Percentiles rank a stretch among this genome's conserved stretches.
Conservation (phyloP, 176 grass and related monocot genomes). For the Aegilops speltoides region DNA sequence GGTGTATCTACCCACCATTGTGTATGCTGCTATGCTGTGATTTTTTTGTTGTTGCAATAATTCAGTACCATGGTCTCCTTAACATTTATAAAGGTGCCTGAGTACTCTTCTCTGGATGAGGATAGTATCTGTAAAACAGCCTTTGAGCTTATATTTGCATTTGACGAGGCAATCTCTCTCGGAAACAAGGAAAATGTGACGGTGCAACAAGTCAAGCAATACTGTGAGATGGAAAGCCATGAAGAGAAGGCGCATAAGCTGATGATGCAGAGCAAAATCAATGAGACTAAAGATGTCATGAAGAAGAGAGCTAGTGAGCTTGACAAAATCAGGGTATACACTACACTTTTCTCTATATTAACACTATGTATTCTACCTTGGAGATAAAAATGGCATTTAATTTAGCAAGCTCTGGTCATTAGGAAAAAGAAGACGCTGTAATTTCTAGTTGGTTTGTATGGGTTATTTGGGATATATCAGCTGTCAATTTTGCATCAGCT, state of each 20-base stretch:
- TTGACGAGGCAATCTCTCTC: constrained; percentile 83
- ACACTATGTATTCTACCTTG: background rate
- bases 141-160: constrained; percentile 90
- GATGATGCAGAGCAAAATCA: constrained; percentile 83
- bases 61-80: constrained; percentile 36
- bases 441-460: constrained; percentile 3
- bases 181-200: constrained; percentile 89
- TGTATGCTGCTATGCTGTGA: constrained; percentile 2
- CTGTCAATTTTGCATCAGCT: background rate
- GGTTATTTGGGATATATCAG: background rate
- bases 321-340: constrained; percentile 76
- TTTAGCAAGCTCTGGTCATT: background rate
- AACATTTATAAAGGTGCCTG: constrained; percentile 61
- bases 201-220: constrained; percentile 84
- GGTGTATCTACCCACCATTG: background rate
- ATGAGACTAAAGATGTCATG: constrained; percentile 88
- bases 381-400: background rate
- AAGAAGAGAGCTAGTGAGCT: constrained; percentile 83
- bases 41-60: background rate
- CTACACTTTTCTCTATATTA: constrained; percentile 16
- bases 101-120: constrained; percentile 84
- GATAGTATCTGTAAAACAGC: constrained; percentile 65
- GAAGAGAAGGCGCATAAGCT: constrained; percentile 79
- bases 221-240: constrained; percentile 90
- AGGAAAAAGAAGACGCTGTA: background rate